Conservation (phyloP, 1,284 basidiomycete species). For the Fereydounia khargensis region DNA sequence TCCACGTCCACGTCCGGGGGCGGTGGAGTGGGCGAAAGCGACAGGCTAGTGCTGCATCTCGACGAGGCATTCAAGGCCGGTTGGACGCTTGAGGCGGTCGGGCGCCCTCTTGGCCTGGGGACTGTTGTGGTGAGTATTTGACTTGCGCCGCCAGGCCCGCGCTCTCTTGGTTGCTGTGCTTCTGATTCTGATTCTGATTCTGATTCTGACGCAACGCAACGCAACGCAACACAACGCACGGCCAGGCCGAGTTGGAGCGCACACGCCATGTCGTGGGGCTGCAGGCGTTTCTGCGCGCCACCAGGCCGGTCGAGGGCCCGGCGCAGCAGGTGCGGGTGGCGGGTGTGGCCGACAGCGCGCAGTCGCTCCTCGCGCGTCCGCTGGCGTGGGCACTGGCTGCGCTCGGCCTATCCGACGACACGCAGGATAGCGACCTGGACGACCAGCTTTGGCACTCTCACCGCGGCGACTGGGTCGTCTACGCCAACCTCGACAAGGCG, state of each 20-base stretch:
- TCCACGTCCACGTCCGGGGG: conserved; percentile 1
- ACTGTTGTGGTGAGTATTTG: conserved; percentile 68
- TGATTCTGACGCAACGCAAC: too few species aligned
- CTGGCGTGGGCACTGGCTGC: too few species aligned
- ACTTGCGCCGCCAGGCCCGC: neutral
- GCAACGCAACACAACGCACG: too few species aligned
- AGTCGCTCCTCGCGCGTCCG: too few species aligned
- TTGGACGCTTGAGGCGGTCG: conserved; percentile 60
- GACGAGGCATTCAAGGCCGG: conserved; percentile 53
- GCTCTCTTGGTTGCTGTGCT: too few species aligned
- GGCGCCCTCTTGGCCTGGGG: conserved; percentile 76
- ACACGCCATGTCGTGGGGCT: conserved; percentile 62
- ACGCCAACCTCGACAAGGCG: conserved; percentile 64
- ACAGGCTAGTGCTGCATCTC: conserved; percentile 69
- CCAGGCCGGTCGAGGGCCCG: conserved; percentile 68
- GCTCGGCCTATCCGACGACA: too few species aligned
- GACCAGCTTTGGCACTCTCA: conserved; percentile 55
- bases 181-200: too few species aligned
- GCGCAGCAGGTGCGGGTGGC: too few species aligned
- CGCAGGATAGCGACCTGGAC: conserved; percentile 65
- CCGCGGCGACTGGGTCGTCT: conserved; percentile 73
- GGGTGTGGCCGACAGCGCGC: too few species aligned
- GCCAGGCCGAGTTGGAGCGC: conserved; percentile 7
- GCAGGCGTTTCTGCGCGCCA: conserved; percentile 65
- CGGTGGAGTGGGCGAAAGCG: too few species aligned